These are phyloP conservation scores for Scleroderma citrinum DNA, from an alignment of 768 basidiomycete genomes.

Conservation along the genomic window DNA sequence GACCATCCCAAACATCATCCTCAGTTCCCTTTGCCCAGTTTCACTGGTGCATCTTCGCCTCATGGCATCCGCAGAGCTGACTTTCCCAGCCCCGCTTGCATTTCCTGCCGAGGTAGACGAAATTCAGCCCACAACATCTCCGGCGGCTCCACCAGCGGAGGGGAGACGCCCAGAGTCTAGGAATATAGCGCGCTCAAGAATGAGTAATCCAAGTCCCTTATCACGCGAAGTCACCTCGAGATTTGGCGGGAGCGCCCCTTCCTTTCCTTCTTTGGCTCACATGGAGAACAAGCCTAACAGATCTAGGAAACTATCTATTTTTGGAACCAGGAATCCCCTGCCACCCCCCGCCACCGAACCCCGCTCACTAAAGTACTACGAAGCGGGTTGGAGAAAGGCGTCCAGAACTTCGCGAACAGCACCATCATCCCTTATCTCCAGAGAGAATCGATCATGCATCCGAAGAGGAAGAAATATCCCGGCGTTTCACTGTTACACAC, in stretches of 20 bases:
- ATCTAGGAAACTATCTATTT: constrained; percentile 30
- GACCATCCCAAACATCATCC: constrained; percentile 30
- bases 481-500: constrained; percentile 28
- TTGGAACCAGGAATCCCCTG: constrained; percentile 27
- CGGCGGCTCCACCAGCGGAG: constrained; percentile 3
- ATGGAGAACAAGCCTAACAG: constrained; percentile 13
- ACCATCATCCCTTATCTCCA: constrained; percentile 15
- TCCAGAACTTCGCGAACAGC: neutral
- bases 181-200: constrained; percentile 4
- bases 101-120: constrained; percentile 28
- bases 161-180: constrained; percentile 1
- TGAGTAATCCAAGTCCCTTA: constrained; percentile 15
- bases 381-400: constrained; percentile 43
- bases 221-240: constrained; percentile 11
- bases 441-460: constrained; percentile 27
- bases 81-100: constrained; percentile 71
- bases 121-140: constrained; percentile 5
- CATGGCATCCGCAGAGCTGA: constrained; percentile 48
- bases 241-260: neutral
- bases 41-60: constrained; percentile 17
- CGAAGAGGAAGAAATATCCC: constrained; percentile 38
- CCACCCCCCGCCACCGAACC: constrained; percentile 47
- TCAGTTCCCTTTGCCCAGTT: constrained; percentile 11
- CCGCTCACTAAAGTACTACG: constrained; percentile 39
- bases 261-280: neutral